These are phyloP conservation scores for Scheffersomyces ergatensis DNA, from an alignment of 805 yeast species.

Conservation along the genomic window DNA sequence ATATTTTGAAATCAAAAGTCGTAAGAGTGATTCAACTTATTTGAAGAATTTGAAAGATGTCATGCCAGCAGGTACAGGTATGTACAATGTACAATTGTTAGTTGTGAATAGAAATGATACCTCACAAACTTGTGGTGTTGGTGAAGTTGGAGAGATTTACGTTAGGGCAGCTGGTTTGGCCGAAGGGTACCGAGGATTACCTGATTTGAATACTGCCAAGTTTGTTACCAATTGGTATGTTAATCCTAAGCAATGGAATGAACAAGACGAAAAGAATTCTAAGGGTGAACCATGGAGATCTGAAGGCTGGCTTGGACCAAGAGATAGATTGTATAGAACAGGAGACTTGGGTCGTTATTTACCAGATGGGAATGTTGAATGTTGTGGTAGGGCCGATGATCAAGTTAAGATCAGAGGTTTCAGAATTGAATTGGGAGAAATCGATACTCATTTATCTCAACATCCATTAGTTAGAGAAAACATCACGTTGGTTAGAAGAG, in stretches of 20 bases:
- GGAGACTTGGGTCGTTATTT: constrained; percentile 96
- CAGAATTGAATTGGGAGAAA: constrained; percentile 97
- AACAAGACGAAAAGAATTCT: constrained; percentile 44
- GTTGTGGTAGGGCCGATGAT: constrained; percentile 98
- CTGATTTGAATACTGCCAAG: constrained; percentile 83
- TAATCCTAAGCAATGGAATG: constrained; percentile 59
- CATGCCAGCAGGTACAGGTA: constrained; percentile 98
- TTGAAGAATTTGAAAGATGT: constrained; percentile 85
- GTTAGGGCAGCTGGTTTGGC: constrained; percentile 98
- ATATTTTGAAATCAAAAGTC: constrained; percentile 81
- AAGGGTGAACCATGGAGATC: constrained; percentile 63
- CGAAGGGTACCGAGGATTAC: constrained; percentile 91
- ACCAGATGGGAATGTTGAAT: constrained; percentile 97
- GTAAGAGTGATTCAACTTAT: constrained; percentile 65
- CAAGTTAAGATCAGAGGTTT: constrained; percentile 98
- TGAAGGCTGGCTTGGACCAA: constrained; percentile 82
- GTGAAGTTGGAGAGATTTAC: constrained; percentile 98
- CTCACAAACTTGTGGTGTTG: constrained; percentile 93
- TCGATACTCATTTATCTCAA: constrained; percentile 94
- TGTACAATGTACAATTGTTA: constrained; percentile 89
- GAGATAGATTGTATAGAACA: constrained; percentile 94
- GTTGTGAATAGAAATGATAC: constrained; percentile 91
- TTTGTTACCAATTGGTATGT: constrained; percentile 92
- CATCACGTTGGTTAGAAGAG: constrained; percentile 85
- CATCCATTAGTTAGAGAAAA: constrained; percentile 92